Conservation (phyloP, 352 stramenopile genomes). For the Phytophthora pini region DNA sequence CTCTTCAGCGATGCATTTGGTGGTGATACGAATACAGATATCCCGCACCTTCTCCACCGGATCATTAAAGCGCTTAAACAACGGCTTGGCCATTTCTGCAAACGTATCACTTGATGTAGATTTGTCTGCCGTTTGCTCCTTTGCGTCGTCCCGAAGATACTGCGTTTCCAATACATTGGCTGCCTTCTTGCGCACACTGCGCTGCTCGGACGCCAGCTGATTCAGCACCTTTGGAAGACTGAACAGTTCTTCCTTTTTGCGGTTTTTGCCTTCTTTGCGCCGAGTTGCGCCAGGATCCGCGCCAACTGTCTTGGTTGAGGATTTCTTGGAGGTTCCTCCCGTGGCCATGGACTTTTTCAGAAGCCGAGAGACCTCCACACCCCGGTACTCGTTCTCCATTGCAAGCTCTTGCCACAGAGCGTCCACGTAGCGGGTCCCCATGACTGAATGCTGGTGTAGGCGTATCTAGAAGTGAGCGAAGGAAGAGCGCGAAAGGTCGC, state of each 20-base stretch:
- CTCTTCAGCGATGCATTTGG: constrained; percentile 49
- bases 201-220: constrained; percentile 56
- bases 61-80: constrained; percentile 89
- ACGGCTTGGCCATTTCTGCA: constrained; percentile 63
- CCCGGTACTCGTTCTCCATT: constrained; percentile 33
- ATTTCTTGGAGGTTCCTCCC: constrained; percentile 4
- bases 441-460: neutral
- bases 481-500: constrained; percentile 16
- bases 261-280: neutral
- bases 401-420: constrained; percentile 60
- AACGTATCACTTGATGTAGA: constrained; percentile 26
- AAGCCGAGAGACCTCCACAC: constrained; percentile 37
- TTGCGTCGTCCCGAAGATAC: constrained; percentile 31
- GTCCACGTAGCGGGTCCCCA: constrained; percentile 43
- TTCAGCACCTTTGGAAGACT: constrained; percentile 66
- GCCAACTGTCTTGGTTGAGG: neutral
- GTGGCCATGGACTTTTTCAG: constrained; percentile 51
- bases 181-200: constrained; percentile 68
- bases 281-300: neutral
- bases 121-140: constrained; percentile 1
- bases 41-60: constrained; percentile 81
- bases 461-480: constrained; percentile 18
- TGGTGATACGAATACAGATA: constrained; percentile 66
- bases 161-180: constrained; percentile 52
- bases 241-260: constrained; percentile 32